Base-by-base conservation (phyloP, 805 yeast genomes). In the Spathaspora hagerdaliae region DNA sequence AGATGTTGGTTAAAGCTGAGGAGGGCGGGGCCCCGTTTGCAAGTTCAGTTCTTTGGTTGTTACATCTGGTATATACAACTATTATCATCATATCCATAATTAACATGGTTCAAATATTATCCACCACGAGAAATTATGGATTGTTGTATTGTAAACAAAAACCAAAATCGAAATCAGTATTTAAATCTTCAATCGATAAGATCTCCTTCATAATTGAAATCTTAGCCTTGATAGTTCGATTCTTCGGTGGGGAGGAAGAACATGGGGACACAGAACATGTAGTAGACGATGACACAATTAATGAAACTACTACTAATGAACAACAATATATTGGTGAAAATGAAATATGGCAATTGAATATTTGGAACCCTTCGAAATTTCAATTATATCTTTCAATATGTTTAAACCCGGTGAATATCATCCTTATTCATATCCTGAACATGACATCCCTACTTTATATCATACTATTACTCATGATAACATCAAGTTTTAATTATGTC, bases 351-450 rank as follows among this genome's bases (percentile, higher is more conserved):
- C 76, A 78, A 46, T 59, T 86, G 36, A 65, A 64, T 14, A 75
- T 84, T 41, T 86, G 95, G 95, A 69, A 71, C 37, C 92, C 92
- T 0, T 74, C 84, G 0, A 70, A 70, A 50, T 82, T 83, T 57
- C 73, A 73, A 31, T 65, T 84, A 6, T 63, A 69, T 40, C 52
- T 85, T 2, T 71, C 78, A 27, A 67, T 78, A 2, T 61, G 78
- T 1, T 81, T 81, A 50, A 81, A 87, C 7, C 94, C 95, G 0
- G 57, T 81, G 8, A 75, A 73, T 40, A 51, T 79, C 7, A 43
- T 73, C 2, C 62, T 76, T 1, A 64, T 74, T n/a, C 61, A 80
- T 44, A 63, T 70, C 49, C 12, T 52, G 12, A 48, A 54, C 14
- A 43, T 55, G 11, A 50, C 53, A n/a, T 47, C 64, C 8, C 27